Percentiles rank a stretch among this genome's conserved stretches.
Conservation (phyloP, 2,329 filamentous ascomycete genomes). For the Pestalotiopsis sp. region DNA sequence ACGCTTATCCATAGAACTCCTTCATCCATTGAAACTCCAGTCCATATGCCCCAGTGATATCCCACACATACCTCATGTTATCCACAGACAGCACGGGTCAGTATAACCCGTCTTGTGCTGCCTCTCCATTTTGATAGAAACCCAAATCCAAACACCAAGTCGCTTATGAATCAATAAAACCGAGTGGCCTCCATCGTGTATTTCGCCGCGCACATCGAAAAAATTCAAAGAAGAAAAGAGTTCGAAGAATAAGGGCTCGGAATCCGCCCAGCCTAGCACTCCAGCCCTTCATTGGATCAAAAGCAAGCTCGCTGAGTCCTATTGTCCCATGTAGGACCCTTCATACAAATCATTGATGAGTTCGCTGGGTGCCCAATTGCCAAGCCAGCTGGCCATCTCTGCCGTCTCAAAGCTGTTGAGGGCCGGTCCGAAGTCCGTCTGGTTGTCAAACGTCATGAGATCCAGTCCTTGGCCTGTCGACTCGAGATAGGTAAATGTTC, state of each 20-base stretch:
- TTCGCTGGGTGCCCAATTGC: slow-evolving; percentile 32
- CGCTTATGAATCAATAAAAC: neutral
- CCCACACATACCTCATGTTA: neutral
- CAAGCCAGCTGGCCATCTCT: slow-evolving; percentile 36
- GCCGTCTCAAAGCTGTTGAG: slow-evolving; percentile 31
- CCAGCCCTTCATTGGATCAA: neutral
- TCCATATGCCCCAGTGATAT: neutral
- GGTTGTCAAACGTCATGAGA: slow-evolving; percentile 33
- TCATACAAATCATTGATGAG: slow-evolving; percentile 26
- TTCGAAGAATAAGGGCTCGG: neutral
- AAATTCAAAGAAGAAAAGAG: neutral
- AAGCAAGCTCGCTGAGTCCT: neutral
- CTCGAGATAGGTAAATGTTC: slow-evolving; percentile 31
- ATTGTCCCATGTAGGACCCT: slow-evolving; percentile 5
- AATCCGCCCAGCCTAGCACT: neutral
- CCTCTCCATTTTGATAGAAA: neutral
- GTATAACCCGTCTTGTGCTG: neutral
- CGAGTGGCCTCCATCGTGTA: neutral
- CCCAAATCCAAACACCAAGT: neutral
- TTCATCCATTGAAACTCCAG: neutral
- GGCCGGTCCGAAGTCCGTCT: slow-evolving; percentile 34
- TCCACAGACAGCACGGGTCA: neutral
- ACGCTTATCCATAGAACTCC: neutral
- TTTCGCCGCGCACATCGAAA: neutral
- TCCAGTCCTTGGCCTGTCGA: slow-evolving; percentile 26